phyloP scores from a whole-genome alignment of 2,329 filamentous ascomycete genomes.

The Talaromyces sp. region DNA sequence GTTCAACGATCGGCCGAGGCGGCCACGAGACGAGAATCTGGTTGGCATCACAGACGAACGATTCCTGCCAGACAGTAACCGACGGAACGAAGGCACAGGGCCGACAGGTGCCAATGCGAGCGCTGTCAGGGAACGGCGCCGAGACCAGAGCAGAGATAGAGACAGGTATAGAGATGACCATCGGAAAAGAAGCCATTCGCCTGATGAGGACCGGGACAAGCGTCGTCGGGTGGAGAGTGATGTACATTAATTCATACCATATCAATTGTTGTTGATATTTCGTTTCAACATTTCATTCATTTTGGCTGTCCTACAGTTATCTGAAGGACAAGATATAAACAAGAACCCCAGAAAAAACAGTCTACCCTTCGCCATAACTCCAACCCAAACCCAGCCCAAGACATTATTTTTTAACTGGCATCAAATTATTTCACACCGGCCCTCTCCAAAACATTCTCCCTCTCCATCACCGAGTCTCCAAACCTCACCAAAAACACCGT shows the following conservation, averaged over 20 bases:
- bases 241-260: neutral
- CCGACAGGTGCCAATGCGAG: constrained; percentile 43
- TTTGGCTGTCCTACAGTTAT: neutral
- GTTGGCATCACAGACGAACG: constrained; percentile 40
- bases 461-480: constrained; percentile 80
- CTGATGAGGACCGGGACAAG: constrained; percentile 38
- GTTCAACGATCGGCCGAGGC: constrained; percentile 19
- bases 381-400: neutral
- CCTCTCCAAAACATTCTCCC: constrained; percentile 75
- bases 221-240: constrained; percentile 29
- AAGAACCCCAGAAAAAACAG: neutral
- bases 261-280: neutral
- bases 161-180: constrained; percentile 43
- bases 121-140: constrained; percentile 30
- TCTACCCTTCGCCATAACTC: neutral
- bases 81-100: constrained; percentile 27
- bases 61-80: constrained; percentile 37
- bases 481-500: constrained; percentile 96
- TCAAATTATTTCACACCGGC: constrained; percentile 41
- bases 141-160: constrained; percentile 11
- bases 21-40: constrained; percentile 25
- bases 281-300: neutral
- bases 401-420: too few relatives aligned
- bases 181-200: constrained; percentile 42
- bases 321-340: neutral